phyloP scores from a whole-genome alignment of 805 yeast species.

The Saturnispora hagleri region DNA sequence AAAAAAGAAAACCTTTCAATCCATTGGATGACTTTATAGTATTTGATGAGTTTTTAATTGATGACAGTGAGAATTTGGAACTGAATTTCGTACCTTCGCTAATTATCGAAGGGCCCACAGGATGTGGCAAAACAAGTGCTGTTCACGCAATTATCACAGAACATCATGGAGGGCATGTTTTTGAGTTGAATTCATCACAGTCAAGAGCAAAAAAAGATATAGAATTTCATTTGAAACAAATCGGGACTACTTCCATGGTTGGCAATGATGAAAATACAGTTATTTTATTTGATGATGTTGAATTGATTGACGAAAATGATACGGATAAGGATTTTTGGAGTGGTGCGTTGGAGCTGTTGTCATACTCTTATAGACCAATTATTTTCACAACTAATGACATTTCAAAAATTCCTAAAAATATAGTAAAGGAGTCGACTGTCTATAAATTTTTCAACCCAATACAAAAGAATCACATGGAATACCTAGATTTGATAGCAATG shows the following conservation, averaged over 20 bases:
- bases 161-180: slow-evolving; percentile 54
- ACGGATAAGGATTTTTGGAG: slow-evolving; percentile 73
- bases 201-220: slow-evolving; percentile 67
- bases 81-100: slow-evolving; percentile 46
- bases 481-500: slow-evolving; percentile 22
- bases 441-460: slow-evolving; percentile 14
- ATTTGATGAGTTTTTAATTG: slow-evolving; percentile 18
- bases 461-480: slow-evolving; percentile 9
- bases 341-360: slow-evolving; percentile 51
- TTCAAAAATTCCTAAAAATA: slow-evolving; percentile 21
- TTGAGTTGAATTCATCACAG: slow-evolving; percentile 74
- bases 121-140: slow-evolving; percentile 72
- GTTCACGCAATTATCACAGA: slow-evolving; percentile 59
- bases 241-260: slow-evolving; percentile 77
- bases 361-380: slow-evolving; percentile 28
- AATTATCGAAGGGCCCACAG: slow-evolving; percentile 60
- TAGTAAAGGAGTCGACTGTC: slow-evolving; percentile 24
- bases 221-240: slow-evolving; percentile 55
- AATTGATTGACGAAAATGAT: slow-evolving; percentile 60
- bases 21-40: slow-evolving; percentile 32
- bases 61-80: slow-evolving; percentile 30
- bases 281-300: slow-evolving; percentile 79
- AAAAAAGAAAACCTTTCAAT: slow-evolving; percentile 12
- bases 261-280: slow-evolving; percentile 47
- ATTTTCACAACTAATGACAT: slow-evolving; percentile 24